These are phyloP conservation scores for Penicillium cinerascens DNA, from an alignment of 495 filamentous ascomycete genomes.

Conservation along the genomic window DNA sequence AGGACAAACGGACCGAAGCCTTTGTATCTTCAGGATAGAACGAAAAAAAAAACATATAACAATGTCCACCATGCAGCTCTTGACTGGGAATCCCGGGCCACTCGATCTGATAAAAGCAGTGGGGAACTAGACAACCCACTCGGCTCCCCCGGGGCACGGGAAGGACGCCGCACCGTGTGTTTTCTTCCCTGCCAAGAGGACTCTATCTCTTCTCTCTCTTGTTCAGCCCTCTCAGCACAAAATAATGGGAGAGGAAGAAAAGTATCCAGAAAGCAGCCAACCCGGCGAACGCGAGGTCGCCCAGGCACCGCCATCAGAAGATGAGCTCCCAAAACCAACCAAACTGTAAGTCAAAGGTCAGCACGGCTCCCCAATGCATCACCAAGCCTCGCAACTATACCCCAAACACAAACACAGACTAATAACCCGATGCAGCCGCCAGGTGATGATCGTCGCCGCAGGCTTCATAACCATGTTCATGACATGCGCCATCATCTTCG, in stretches of 20 bases:
- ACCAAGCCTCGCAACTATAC: background rate
- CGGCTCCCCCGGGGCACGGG: background rate
- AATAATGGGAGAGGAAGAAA: background rate
- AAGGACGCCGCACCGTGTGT: background rate
- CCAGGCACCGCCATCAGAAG: slow-evolving; percentile 6
- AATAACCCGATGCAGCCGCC: slow-evolving; percentile 5
- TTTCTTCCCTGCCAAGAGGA: background rate
- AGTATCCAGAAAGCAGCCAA: background rate
- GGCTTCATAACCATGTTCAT: slow-evolving; percentile 41
- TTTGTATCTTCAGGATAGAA: too few species aligned
- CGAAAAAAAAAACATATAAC: too few species aligned
- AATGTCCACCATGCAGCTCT: background rate
- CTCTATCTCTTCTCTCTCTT: background rate
- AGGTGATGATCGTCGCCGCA: slow-evolving; percentile 26
- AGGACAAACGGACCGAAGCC: too few species aligned
- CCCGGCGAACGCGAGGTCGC: background rate
- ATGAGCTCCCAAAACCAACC: slow-evolving; percentile 9
- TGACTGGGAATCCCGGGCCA: background rate
- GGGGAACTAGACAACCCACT: background rate
- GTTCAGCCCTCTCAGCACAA: background rate
- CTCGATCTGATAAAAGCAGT: slow-evolving; percentile 2
- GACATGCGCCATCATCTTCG: slow-evolving; percentile 41
- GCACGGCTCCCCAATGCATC: background rate
- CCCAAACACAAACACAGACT: background rate
- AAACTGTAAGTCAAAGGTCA: slow-evolving; percentile 7